Evolutionary conservation across 2,329 filamentous ascomycete species (phyloP).

Genomic region (Aureobasidium sp.): DNA sequence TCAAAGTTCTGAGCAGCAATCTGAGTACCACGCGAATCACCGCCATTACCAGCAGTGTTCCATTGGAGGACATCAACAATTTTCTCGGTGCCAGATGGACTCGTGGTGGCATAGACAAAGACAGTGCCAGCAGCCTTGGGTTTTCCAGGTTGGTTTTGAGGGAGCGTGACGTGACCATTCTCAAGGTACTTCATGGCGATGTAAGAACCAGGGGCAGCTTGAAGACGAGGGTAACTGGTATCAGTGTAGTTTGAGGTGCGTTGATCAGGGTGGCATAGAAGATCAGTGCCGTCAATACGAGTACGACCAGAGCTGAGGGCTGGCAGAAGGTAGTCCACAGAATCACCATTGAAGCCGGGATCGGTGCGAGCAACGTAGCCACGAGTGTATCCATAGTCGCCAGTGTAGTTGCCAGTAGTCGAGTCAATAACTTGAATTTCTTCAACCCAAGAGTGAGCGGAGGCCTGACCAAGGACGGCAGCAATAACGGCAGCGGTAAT

Average conservation of each 20-base stretch:
- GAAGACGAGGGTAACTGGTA: constrained; percentile 56
- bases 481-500: background rate
- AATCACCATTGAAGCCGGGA: constrained; percentile 50
- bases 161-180: constrained; percentile 44
- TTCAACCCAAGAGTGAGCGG: constrained; percentile 78
- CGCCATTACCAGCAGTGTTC: constrained; percentile 73
- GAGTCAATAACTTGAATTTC: constrained; percentile 59
- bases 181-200: constrained; percentile 46
- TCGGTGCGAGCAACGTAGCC: constrained; percentile 56
- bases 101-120: constrained; percentile 44
- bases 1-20: constrained; percentile 76
- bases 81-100: constrained; percentile 48
- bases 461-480: constrained; percentile 14
- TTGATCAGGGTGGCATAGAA: constrained; percentile 60
- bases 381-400: constrained; percentile 66
- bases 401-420: constrained; percentile 65
- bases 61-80: constrained; percentile 66
- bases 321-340: constrained; percentile 56
- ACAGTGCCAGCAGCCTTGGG: constrained; percentile 39
- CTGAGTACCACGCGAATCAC: constrained; percentile 68
- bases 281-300: constrained; percentile 45
- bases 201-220: constrained; percentile 43
- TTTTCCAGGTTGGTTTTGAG: constrained; percentile 36
- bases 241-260: constrained; percentile 43
- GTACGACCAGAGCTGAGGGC: constrained; percentile 37